phyloP scores from a whole-genome alignment of 2,329 filamentous ascomycete species.

The Scorias spongiosa region DNA sequence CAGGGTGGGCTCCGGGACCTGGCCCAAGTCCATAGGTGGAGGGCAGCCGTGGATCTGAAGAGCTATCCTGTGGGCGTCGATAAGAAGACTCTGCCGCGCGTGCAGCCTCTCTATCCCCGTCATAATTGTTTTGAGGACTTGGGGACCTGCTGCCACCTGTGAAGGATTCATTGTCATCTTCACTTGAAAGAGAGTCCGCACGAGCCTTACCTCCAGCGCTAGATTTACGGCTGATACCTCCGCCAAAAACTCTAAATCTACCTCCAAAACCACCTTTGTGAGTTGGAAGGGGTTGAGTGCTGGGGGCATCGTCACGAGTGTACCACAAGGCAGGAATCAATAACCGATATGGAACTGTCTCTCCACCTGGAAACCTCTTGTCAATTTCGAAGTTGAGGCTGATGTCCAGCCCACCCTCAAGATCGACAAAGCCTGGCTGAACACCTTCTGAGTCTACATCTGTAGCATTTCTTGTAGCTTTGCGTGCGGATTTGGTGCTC shows the following conservation, averaged over 20 bases:
- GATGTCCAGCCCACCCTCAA: slow-evolving; percentile 74
- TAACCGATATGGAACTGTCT: slow-evolving; percentile 74
- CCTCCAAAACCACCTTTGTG: slow-evolving; percentile 8
- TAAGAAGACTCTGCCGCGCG: not conserved
- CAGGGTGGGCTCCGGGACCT: not conserved
- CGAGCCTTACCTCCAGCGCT: slow-evolving; percentile 7
- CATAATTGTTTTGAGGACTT: not conserved
- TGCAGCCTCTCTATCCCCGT: not conserved
- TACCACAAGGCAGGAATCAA: slow-evolving; percentile 62
- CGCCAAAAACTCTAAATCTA: slow-evolving; percentile 8
- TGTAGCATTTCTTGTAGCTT: slow-evolving; percentile 35
- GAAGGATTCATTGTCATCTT: not conserved
- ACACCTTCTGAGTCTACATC: slow-evolving; percentile 38
- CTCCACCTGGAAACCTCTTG: slow-evolving; percentile 69
- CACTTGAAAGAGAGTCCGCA: slow-evolving; percentile 5
- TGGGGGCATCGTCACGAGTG: slow-evolving; percentile 15
- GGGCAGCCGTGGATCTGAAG: not conserved
- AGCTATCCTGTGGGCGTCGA: not conserved
- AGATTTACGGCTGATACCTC: slow-evolving; percentile 3
- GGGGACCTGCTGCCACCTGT: slow-evolving; percentile 1
- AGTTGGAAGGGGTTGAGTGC: slow-evolving; percentile 10
- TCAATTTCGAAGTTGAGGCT: slow-evolving; percentile 82
- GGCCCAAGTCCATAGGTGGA: not conserved
- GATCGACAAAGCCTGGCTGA: slow-evolving; percentile 47
- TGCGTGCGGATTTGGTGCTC: slow-evolving; percentile 24